phyloP scores from a whole-genome alignment of 768 basidiomycete genomes.

The Termitomyces bulborhizus region DNA sequence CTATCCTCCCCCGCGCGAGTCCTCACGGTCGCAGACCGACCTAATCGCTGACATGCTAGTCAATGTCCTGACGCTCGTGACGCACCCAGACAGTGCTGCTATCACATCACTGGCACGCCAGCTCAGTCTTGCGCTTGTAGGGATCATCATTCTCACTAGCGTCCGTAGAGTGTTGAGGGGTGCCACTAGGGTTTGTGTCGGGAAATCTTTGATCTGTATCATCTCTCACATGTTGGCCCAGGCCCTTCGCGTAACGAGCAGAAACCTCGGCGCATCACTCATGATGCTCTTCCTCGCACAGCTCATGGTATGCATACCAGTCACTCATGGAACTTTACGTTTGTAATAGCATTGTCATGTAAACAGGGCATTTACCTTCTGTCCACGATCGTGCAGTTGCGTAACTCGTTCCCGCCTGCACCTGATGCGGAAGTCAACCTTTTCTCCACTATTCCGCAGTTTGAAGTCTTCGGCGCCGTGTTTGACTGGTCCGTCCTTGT shows the following conservation, averaged over 20 bases:
- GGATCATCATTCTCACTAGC: slow-evolving; percentile 69
- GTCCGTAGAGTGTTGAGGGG: slow-evolving; percentile 64
- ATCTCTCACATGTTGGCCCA: slow-evolving; percentile 15
- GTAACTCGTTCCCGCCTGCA: slow-evolving; percentile 72
- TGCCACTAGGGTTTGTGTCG: slow-evolving; percentile 45
- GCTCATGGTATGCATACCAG: slow-evolving; percentile 53
- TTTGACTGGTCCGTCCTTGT: slow-evolving; percentile 72
- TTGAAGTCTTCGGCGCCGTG: slow-evolving; percentile 64
- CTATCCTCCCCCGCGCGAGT: slow-evolving; percentile 23
- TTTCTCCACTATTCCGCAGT: slow-evolving; percentile 68
- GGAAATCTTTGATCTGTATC: neutral
- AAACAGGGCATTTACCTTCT: slow-evolving; percentile 75
- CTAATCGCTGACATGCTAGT: slow-evolving; percentile 36
- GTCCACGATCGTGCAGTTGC: slow-evolving; percentile 76
- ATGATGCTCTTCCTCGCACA: slow-evolving; percentile 77
- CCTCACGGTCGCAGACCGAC: slow-evolving; percentile 19
- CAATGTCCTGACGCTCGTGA: slow-evolving; percentile 24
- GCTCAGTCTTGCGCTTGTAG: slow-evolving; percentile 63
- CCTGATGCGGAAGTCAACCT: slow-evolving; percentile 36
- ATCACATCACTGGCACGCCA: slow-evolving; percentile 39
- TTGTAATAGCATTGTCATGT: neutral
- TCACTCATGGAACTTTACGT: neutral
- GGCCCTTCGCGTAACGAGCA: slow-evolving; percentile 60
- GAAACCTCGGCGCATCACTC: slow-evolving; percentile 65
- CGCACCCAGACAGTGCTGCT: slow-evolving; percentile 23